phyloP scores from a whole-genome alignment of 2,329 filamentous ascomycete genomes.

The Alternaria dauci region DNA sequence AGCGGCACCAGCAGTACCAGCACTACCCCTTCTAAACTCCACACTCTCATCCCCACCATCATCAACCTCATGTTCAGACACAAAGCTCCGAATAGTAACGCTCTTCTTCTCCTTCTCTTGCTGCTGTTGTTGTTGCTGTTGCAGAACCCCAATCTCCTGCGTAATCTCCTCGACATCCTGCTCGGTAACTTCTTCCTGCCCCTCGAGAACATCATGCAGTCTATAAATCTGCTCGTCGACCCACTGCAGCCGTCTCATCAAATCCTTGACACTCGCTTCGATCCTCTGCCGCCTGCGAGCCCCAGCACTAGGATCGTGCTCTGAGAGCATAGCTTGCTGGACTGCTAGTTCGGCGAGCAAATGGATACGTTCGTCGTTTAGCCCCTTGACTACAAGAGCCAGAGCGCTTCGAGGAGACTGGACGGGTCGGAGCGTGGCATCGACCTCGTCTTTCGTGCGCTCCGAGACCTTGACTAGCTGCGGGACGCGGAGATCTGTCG shows the following conservation, averaged over 20 bases:
- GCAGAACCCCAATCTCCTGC: slow-evolving; percentile 3
- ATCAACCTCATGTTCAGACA: slow-evolving; percentile 15
- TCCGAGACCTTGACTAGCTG: slow-evolving; percentile 61
- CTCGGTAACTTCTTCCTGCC: slow-evolving; percentile 65
- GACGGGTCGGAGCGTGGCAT: slow-evolving; percentile 67
- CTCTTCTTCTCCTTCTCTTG: slow-evolving; percentile 42
- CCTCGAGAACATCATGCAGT: slow-evolving; percentile 84
- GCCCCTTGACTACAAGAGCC: slow-evolving; percentile 80
- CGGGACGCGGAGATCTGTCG: slow-evolving; percentile 53
- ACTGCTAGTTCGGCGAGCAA: slow-evolving; percentile 73
- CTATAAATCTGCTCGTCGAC: slow-evolving; percentile 84
- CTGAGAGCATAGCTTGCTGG: slow-evolving; percentile 67
- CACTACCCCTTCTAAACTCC: slow-evolving; percentile 18
- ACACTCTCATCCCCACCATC: slow-evolving; percentile 36
- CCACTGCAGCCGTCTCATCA: slow-evolving; percentile 71
- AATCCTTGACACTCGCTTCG: slow-evolving; percentile 66
- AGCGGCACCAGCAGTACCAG: too few species aligned
- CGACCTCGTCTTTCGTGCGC: slow-evolving; percentile 62
- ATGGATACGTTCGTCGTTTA: slow-evolving; percentile 81
- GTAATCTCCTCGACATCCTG: slow-evolving; percentile 55
- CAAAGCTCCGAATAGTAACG: slow-evolving; percentile 50
- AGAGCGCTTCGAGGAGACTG: slow-evolving; percentile 76
- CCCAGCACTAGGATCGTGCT: slow-evolving; percentile 67
- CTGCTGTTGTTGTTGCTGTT: slow-evolving; percentile 41
- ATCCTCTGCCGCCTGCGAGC: slow-evolving; percentile 70